Percentiles rank a stretch among this genome's conserved stretches.
These are phyloP conservation scores for Nelumbo lutea DNA, from an alignment of 164 flowering plant species.

Conservation along the genomic window DNA sequence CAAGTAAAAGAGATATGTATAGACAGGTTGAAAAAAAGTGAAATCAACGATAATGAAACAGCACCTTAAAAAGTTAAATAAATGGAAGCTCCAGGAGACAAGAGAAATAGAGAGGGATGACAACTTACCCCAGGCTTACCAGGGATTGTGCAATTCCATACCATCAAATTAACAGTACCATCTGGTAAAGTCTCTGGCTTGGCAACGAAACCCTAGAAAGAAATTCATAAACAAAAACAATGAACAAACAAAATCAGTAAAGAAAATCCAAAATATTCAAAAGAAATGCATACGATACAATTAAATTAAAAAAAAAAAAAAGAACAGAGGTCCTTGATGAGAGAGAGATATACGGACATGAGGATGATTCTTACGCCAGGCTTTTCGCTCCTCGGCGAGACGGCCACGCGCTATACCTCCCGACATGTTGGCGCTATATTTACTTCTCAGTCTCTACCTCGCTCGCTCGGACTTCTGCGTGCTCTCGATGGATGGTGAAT, in stretches of 20 bases:
- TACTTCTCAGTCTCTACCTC: neutral
- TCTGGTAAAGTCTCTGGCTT: constrained; percentile 70
- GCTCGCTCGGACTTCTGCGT: neutral
- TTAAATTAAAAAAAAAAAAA: neutral
- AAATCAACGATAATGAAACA: no score
- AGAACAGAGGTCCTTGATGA: neutral
- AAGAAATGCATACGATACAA: neutral
- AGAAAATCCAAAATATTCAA: neutral
- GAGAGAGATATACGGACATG: constrained; percentile 38
- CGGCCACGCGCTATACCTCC: constrained; percentile 88
- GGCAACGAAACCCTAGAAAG: constrained; percentile 74
- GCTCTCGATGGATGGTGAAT: neutral
- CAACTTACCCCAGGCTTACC: constrained; percentile 63
- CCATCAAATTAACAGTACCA: constrained; percentile 77
- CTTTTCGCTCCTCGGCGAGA: constrained; percentile 70
- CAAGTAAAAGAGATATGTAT: no score
- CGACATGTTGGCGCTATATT: constrained; percentile 32
- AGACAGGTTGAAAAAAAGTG: no score
- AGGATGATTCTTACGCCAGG: constrained; percentile 86
- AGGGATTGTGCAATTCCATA: constrained; percentile 85
- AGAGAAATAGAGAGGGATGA: neutral
- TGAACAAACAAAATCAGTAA: neutral
- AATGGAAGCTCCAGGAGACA: neutral
- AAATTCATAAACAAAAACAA: neutral
- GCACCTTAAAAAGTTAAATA: no score